A percentile compares a stretch with the other conserved stretches of the same genome.
Conservation (phyloP, 164 flowering plant genomes). For the Umbellularia californica region DNA sequence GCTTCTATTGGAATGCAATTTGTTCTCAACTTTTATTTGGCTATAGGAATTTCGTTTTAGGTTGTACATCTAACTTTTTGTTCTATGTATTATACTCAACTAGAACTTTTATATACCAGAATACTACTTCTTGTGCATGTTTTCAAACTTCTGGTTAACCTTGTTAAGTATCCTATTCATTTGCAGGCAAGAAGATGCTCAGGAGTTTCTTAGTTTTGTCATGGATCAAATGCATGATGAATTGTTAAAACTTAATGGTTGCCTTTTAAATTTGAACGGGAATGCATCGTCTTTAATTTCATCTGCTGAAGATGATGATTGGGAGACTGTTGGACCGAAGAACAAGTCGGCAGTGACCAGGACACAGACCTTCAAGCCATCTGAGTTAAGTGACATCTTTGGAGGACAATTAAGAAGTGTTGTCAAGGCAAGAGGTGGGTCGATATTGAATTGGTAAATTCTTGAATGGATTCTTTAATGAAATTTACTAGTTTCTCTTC, state of each 20-base stretch:
- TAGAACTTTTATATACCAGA: not conserved
- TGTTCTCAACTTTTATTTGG: no score
- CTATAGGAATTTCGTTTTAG: no score
- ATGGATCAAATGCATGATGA: constrained; percentile 96
- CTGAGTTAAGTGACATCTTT: constrained; percentile 80
- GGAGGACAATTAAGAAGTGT: constrained; percentile 87
- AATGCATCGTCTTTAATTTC: constrained; percentile 46
- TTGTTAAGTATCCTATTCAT: not conserved
- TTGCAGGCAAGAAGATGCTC: constrained; percentile 97
- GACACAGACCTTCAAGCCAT: constrained; percentile 80
- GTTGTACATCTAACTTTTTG: no score
- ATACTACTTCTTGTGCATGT: not conserved
- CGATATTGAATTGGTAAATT: no score
- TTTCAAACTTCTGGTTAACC: not conserved
- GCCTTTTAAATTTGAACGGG: constrained; percentile 25
- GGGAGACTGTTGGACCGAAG: constrained; percentile 99
- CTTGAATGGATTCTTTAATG: no score
- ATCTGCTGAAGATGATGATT: constrained; percentile 79
- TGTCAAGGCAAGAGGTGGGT: constrained; percentile 82
- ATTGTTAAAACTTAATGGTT: constrained; percentile 72
- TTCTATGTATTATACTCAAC: not conserved
- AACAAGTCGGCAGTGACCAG: constrained; percentile 93
- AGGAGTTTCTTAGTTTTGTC: constrained; percentile 87
- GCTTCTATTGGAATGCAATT: not conserved
- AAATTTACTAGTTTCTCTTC: no score